phyloP scores from a whole-genome alignment of 164 flowering plant genomes.

The Akebia trifoliata region DNA sequence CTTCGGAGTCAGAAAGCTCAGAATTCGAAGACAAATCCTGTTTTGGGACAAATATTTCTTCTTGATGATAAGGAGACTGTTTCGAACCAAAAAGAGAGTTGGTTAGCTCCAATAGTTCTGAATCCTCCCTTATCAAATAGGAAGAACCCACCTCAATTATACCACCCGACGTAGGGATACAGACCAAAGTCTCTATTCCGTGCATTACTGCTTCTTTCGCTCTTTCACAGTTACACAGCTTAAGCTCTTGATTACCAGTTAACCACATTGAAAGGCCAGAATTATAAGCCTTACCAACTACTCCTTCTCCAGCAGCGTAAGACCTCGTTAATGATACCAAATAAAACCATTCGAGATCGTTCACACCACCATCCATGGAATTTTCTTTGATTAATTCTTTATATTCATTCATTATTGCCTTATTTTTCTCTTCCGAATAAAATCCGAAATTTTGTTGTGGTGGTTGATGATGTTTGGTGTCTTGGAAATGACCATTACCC shows the following conservation, averaged over 20 bases:
- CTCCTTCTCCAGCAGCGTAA: slow-evolving; percentile 37
- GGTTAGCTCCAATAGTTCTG: slow-evolving; percentile 33
- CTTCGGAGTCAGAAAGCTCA: slow-evolving; percentile 37
- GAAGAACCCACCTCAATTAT: slow-evolving; percentile 54
- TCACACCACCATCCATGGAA: slow-evolving; percentile 25
- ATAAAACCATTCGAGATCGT: no score
- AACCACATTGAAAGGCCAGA: slow-evolving; percentile 45
- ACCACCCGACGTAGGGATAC: slow-evolving; percentile 36
- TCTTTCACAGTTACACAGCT: slow-evolving; percentile 35
- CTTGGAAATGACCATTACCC: slow-evolving; percentile 72
- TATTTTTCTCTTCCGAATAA: slow-evolving; percentile 20
- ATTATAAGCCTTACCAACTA: slow-evolving; percentile 31
- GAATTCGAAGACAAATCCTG: slow-evolving; percentile 27
- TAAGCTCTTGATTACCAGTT: slow-evolving; percentile 32
- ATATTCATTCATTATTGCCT: slow-evolving; percentile 25
- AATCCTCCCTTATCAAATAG: slow-evolving; percentile 33
- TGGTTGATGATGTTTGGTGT: slow-evolving; percentile 9
- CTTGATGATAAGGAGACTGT: no score
- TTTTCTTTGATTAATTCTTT: slow-evolving; percentile 22
- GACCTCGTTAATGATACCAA: slow-evolving; percentile 39
- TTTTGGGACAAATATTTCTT: no score
- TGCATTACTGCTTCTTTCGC: slow-evolving; percentile 46
- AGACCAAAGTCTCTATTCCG: slow-evolving; percentile 51
- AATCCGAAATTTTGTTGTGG: background rate
- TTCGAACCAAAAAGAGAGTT: slow-evolving; percentile 41